Evolutionary conservation across 2,329 filamentous ascomycete species (phyloP), one percentile per base, ranked within the genome.

Genomic region (Fusarium nanum): DNA sequence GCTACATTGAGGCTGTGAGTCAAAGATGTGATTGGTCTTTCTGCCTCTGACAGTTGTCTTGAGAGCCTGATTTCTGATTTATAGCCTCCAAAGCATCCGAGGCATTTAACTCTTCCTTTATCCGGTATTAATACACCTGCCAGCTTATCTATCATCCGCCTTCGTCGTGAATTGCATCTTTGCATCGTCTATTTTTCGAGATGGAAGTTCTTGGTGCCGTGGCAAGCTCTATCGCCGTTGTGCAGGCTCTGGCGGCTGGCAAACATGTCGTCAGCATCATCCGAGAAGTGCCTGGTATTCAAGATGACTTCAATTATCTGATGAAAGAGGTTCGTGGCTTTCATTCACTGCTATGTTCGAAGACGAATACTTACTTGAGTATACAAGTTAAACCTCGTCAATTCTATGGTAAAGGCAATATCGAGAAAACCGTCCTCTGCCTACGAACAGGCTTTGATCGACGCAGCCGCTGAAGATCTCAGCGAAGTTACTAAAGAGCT

Each of bases 121-220:
- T 49, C 32, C 9, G 0, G 16, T 34, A 5, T 18, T 2, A 11
- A 37, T 37, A 18, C 30, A 37, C 6, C 32, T 34, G 4, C 4
- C 0, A 34, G 30, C 42, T 8, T 7, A 16, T 11, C 42, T 25
- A 25, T 25, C 23, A 25, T 25, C 23, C 23, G 23, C 23, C 23
- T 25, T 25, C 23, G 23, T 25, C 23, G 23, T 25, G 9, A 25
- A 7, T 0, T 9, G 1, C 8, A 34, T 34, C 2, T 10, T 6
- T 13, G 3, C n/a, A n/a, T 23, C 18, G 7, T 8, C 54, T 34
- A 14, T 13, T 8, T 4, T 23, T 18, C 1, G 10, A 10, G 4
- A 68, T 68, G 66, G 67, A 70, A n/a, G 57, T 70, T 6, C 40
- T 70, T 2, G 62, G 67, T 25, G 55, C 62, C 0, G 42, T 70